Evolutionary conservation across 495 filamentous ascomycete genomes (phyloP).

Genomic region (Daldinia childiae): DNA sequence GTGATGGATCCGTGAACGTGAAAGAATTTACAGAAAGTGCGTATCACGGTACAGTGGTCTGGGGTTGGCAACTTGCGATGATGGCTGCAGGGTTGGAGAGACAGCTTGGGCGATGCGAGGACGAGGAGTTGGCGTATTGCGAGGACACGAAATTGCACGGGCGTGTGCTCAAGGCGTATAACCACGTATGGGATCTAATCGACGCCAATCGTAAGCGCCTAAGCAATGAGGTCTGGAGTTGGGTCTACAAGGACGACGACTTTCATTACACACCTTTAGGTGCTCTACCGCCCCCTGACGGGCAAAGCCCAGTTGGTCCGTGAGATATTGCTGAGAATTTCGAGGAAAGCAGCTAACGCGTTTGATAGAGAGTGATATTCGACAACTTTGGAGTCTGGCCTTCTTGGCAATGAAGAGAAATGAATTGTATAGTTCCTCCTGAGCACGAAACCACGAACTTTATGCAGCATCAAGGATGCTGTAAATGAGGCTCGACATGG

Average conservation of each 20-base stretch:
- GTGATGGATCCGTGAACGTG: constrained; percentile 56
- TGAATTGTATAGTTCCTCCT: constrained; percentile 21
- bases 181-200: constrained; percentile 68
- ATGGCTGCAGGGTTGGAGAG: constrained; percentile 66
- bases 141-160: constrained; percentile 53
- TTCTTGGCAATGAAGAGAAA: constrained; percentile 63
- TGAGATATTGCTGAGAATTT: constrained; percentile 6
- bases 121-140: constrained; percentile 59
- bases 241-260: constrained; percentile 59
- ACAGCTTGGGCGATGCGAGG: constrained; percentile 58
- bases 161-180: constrained; percentile 66
- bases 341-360: constrained; percentile 14
- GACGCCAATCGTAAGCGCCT: constrained; percentile 63
- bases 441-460: neutral
- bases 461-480: neutral
- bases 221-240: constrained; percentile 70
- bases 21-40: constrained; percentile 64
- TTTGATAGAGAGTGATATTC: constrained; percentile 59
- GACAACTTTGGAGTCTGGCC: constrained; percentile 66
- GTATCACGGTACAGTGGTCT: constrained; percentile 74
- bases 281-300: constrained; percentile 61
- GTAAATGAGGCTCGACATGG: constrained; percentile 10
- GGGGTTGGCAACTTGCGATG: constrained; percentile 73
- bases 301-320: constrained; percentile 50
- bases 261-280: constrained; percentile 64